Evolutionary conservation across 2,329 filamentous ascomycete genomes (phyloP), one percentile per base, ranked within the genome.

Genomic region (Claviceps spartinae): DNA sequence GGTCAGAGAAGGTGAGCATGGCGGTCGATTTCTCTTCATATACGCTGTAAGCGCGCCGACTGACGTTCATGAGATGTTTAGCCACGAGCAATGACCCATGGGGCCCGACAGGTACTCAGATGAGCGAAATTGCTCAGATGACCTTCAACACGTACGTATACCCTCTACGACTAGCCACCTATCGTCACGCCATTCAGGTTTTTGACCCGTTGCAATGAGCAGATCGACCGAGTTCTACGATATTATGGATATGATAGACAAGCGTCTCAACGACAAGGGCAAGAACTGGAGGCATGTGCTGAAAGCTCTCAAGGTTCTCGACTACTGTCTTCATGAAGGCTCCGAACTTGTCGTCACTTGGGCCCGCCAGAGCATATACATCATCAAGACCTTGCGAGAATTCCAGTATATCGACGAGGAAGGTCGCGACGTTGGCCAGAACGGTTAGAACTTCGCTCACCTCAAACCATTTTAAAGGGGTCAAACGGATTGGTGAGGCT

Each of bases 181-280:
- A 22, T 7, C 26, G 4, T 41, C 26, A 13, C 37, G 9, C 13
- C 6, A 37, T 36, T 48, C 38, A 50, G 40, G 13, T 13, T 24
- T 40, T 37, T 30, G 24, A 40, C 30, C n/a, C 11, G 30, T 37
- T 30, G 24, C 22, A 5, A 16, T 49, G 16, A 16, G 24, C 58
- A 95, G 91, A 65, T 90, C 89, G 38, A 91, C 86, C 69, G 93
- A 97, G 68, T 98, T 98, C 73, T 95, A 95, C 73, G 91, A 98
- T 67, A 96, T 98, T 63, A 95, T 98, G 85, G 93, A 98, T 68
- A 98, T 98, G 88, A 77, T 98, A 59, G 93, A 98, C 72, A 97
- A 97, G 75, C 85, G 93, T 60, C 74, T 98, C 63, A 98, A 98
- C 63, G 93, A 98, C 70, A 97, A 98, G 71, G 93, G 93, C 65